Base-by-base conservation (phyloP, 306 rosid species). In the Prinsepia uniflora region DNA sequence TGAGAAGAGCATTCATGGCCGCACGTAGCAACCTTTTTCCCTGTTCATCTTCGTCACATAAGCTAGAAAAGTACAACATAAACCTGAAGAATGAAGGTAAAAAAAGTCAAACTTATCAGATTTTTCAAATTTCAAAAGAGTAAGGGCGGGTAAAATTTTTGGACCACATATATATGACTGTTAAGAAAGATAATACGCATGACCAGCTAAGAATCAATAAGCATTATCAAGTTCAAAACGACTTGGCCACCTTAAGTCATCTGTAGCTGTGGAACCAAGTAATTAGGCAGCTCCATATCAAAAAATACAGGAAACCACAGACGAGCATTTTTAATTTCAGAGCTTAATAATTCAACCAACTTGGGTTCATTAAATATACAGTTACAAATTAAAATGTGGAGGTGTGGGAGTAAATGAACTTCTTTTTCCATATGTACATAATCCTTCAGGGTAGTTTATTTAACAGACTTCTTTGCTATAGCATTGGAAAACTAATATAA, bases 11-110 rank as follows among this genome's bases (percentile, higher is more conserved):
- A 70, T 83, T 76, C 81, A 82, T 82, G 69, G 97, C 92, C 10
- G 88, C 85, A 68, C 72, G 80, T 34, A 94, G 79, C 44, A 67
- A 74, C 75, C 77, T 81, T 81, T 89, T 87, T 47, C 99, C 99
- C 54, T 84, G 87, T 73, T 79, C 68, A 5, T 89, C 91, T 63
- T 84, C 81, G 24, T 84, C 80, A 74, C 99, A 94, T 72, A 84
- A 40, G 59, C 95, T 69, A 60, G 96, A 91, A 58, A 89, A 82
- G 87, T 89, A 94, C 55, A 89, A 44, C 36, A 91, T 67, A 78
- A 86, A 91, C 85, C 99, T 91, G 84, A 70, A 68, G 73, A 68
- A 54, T 70, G 53, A 68, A 73, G 52, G 74, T 10, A 81, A 63
- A 76, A n/a, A 45, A 8, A 30, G 65, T 75, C 74, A 86, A 78